Evolutionary conservation across 2,329 filamentous ascomycete species (phyloP), one percentile per base, ranked within the genome.

Genomic region (Cryphonectria naterciae): DNA sequence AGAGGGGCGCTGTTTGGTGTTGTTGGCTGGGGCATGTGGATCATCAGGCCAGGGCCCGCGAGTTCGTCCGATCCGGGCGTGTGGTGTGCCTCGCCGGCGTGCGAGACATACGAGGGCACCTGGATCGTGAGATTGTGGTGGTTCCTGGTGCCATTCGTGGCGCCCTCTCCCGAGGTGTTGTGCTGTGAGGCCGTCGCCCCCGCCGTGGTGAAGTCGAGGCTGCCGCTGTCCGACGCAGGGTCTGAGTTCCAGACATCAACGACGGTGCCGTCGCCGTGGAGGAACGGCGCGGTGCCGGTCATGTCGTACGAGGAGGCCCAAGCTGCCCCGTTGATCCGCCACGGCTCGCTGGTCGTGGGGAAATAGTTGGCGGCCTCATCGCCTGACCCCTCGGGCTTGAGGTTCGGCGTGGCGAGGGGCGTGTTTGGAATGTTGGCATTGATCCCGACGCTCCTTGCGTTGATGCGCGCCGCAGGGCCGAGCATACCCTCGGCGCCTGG

Each of bases 21-120:
- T 0, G 79, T 83, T 4, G 84, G 81, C 71, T 85, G 85, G 25
- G 85, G 85, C 85, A 87, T 86, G 74, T 87, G 84, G 70, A 88
- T 85, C 83, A 86, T 85, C 70, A 88, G 83, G 1, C 84, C 84
- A 25, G 74, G 63, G 54, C 67, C 68, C 61, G 79, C 76, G 68
- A 83, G 71, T 46, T 79, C 79, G 10, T 74, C 67, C 61, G 49
- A 37, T n/a, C 67, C 49, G 37, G 68, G 39, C 6, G 43, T 46
- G 43, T 66, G 49, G 49, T 69, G 72, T 19, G 62, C 64, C 64
- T 68, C 69, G 46, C 2, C 32, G 58, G 35, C 19, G 32, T 69
- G 70, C 8, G 62, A 68, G 52, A 61, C 72, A 54, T 75, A 71
- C 41, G 64, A 64, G 49, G 65, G 70, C 58, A 72, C 69, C 58